A percentile compares a stretch with the other conserved stretches of the same genome.
Conservation (phyloP, 1,284 basidiomycete genomes). For the Sporisorium scitamineum region DNA sequence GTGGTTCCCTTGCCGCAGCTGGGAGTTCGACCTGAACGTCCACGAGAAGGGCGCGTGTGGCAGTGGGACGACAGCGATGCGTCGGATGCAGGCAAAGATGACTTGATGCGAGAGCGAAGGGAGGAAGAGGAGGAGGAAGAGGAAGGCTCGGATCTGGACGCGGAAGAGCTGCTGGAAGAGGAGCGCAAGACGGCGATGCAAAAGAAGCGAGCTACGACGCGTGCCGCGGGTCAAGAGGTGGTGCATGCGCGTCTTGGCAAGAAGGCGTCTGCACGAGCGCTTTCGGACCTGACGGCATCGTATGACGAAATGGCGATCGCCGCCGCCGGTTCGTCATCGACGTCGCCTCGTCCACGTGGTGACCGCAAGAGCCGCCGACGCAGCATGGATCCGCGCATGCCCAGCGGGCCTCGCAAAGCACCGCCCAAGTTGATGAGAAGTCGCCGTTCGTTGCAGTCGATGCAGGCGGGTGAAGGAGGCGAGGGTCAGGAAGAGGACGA, state of each 20-base stretch:
- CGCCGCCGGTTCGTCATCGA: conserved; percentile 10
- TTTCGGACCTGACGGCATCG: conserved; percentile 41
- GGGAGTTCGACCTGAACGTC: conserved; percentile 61
- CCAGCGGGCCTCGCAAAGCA: conserved; percentile 28
- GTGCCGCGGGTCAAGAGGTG: conserved; percentile 64
- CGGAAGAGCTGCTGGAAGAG: conserved; percentile 62
- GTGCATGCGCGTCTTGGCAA: conserved; percentile 52
- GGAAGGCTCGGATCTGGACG: conserved; percentile 54
- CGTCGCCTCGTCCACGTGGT: conserved; percentile 11
- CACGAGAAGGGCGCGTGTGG: conserved; percentile 65
- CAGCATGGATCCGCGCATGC: conserved; percentile 26
- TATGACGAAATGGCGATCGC: conserved; percentile 40
- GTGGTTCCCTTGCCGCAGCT: conserved; percentile 66
- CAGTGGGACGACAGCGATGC: conserved; percentile 53
- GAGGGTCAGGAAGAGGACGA: conserved; percentile 27
- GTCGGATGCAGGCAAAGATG: conserved; percentile 26
- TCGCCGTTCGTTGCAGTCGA: conserved; percentile 16
- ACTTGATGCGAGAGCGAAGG: neutral
- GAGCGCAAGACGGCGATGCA: conserved; percentile 59
- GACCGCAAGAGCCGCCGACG: conserved; percentile 12
- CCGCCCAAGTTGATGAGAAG: conserved; percentile 37
- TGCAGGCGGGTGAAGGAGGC: conserved; percentile 11
- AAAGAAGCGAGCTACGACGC: conserved; percentile 65
- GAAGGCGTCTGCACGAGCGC: conserved; percentile 33
- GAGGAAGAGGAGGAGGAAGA: conserved; percentile 51